Evolutionary conservation across 78 protist species (phyloP), one percentile per base, ranked within the genome.

Genomic region (Cavenderia fasciculata): DNA sequence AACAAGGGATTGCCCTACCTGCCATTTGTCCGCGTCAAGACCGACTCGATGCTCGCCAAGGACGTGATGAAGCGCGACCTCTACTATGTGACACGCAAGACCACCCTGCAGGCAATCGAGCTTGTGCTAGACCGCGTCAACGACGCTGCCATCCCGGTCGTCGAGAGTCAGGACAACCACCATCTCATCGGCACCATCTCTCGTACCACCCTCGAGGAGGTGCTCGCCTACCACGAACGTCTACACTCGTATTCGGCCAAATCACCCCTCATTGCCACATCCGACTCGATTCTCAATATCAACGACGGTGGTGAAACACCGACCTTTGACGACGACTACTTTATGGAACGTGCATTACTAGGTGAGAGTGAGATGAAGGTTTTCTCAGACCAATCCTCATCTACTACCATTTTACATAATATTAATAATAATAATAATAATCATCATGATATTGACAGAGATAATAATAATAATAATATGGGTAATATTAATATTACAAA

Each of bases 171-270:
- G 11, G 52, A 62, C 19, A 46, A 79, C 41, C 14, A 52, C 14
- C 51, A 65, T 18, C 46, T 79, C 36, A 79, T 79, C 27, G 88
- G 88, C 38, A 79, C 88, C 4, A 79, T 79, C 33, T 63, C 88
- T 11, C 47, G 76, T 6, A 65, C 75, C 34, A 79, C 88, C 27
- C 43, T 79, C 7, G 88, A 79, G 27, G 88, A 79, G n/a, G 76
- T 79, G 7, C 47, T 79, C 27, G 29, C 76, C 4, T 79, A 79
- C 46, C 76, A 79, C 33, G 88, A 79, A 54, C 18, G 88, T n/a
- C 38, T 79, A 38, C 88, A 79, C 33, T 79, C 88, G 21, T 79
- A 79, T 46, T 49, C 76, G 0, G 27, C 2, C 2, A 77, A 63
- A 47, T 63, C 87, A 29, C 87, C 87, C 4, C 1, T 77, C 25